Base-by-base conservation (phyloP, 305 asterid species). In the Solanum hybrid region DNA sequence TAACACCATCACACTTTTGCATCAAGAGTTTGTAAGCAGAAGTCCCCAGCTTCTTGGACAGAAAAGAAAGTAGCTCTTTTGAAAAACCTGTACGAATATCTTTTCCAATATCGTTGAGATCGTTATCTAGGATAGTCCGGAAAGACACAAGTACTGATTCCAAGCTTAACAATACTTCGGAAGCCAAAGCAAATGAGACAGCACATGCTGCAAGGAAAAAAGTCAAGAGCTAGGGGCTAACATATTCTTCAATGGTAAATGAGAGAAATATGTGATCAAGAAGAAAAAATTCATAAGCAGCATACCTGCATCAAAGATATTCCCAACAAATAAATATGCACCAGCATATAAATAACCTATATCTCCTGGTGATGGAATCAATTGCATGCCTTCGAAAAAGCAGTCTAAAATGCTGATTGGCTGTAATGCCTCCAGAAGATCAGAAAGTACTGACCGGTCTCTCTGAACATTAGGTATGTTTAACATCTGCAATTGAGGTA, bases 351-450 rank as follows among this genome's bases (percentile, higher is more conserved):
- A 91, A 90, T 95, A 94, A 87, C 94, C 96, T 90, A 92, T 89
- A 91, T 93, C 94, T 88, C 97, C 97, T 26, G 93, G 92, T 89
- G 94, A 92, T 87, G 96, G 96, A 92, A 94, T 88, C 86, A 89
- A 81, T 72, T 92, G 93, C 95, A 93, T 92, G 90, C 93, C 94
- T 91, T 94, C 88, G 91, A 94, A 92, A 92, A 95, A 93, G 91
- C 93, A 84, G 66, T 90, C 93, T 85, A 95, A 86, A 86, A 91
- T 90, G 81, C 93, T 92, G 60, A 84, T 90, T 87, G 98, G 96
- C 92, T 94, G 98, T 93, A 96, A 95, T 32, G 96, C 95, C 92
- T 90, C 93, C 88, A 96, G 98, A 92, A 96, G 94, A 87, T 91
- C 94, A 75, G 93, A 87, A 73, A 95, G 95, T 88, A 93, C 86